Evolutionary conservation across 2,329 filamentous ascomycete genomes (phyloP).

Genomic region (Clonostachys sp.): DNA sequence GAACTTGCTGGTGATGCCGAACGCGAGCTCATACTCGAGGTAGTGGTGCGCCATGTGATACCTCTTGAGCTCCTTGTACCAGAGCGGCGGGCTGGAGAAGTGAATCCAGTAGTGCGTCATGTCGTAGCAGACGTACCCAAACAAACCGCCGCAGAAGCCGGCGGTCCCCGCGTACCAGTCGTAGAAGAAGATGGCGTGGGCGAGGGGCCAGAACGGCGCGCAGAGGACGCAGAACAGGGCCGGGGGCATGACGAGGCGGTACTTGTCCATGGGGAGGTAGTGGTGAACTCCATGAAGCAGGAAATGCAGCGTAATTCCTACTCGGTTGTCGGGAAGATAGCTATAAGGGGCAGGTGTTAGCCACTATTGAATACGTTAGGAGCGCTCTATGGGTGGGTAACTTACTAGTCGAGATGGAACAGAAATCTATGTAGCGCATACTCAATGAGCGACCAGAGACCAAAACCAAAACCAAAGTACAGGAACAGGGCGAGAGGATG

Average conservation of each 20-base stretch:
- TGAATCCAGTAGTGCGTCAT: conserved; percentile 98
- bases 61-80: conserved; percentile 92
- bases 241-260: conserved; percentile 95
- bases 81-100: conserved; percentile 83
- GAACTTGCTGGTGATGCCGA: conserved; percentile 93
- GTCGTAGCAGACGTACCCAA: conserved; percentile 95
- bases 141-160: conserved; percentile 85
- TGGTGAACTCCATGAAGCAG: conserved; percentile 95
- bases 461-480: conserved; percentile 69
- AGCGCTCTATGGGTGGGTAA: conserved; percentile 7
- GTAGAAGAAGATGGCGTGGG: conserved; percentile 76
- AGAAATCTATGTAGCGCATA: conserved; percentile 85
- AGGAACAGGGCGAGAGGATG: conserved; percentile 32
- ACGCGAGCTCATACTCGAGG: conserved; percentile 95
- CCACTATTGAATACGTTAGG: no score
- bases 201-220: conserved; percentile 86
- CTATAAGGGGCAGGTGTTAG: conserved; percentile 34
- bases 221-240: conserved; percentile 80
- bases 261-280: conserved; percentile 97
- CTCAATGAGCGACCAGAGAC: conserved; percentile 85
- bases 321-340: conserved; percentile 84
- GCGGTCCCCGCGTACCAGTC: conserved; percentile 78
- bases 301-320: conserved; percentile 82
- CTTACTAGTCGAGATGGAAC: conserved; percentile 90
- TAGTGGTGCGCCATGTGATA: conserved; percentile 97